Evolutionary conservation across 2,329 filamentous ascomycete genomes (phyloP), one percentile per base, ranked within the genome.

Genomic region (Geosmithia flava): DNA sequence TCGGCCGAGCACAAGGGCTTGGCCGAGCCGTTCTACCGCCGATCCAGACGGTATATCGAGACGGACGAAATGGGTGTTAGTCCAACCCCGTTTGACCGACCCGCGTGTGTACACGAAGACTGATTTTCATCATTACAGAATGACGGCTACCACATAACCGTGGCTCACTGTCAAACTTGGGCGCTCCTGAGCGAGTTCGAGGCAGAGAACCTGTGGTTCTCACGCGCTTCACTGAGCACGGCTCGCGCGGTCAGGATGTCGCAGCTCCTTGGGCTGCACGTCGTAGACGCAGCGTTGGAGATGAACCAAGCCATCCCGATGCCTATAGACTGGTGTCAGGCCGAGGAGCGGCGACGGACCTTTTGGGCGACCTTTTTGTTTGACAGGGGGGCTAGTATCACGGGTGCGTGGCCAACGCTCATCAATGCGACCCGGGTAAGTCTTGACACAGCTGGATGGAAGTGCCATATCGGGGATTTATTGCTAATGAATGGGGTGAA

Each of bases 381-480:
- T 30, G 89, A 95, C 61, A 77, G 85, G 44, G 89, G 90, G 63
- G 81, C 85, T 2, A 89, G 84, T 58, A 85, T 90, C 44, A 88
- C 86, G 15, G 93, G 87, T 3, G 87, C 87, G 2, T 95, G 89
- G 89, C 88, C 89, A 0, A 82, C 86, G 69, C 68, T 80, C 11
- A 79, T 95, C 42, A 83, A 94, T 53, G 77, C 86, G 52, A 68
- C 68, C 59, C 85, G 90, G 53, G 74, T 72, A 53, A 53, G 62
- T 40, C 6, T 13, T 2, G 7, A n/a, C 2, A 27, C 15, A 2
- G 33, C 33, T 39, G n/a, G n/a, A n/a, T n/a, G n/a, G n/a, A n/a
- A n/a, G n/a, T 37, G 20, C 5, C n/a, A 16, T 23, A 41, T 42
- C 8, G 27, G 23, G 42, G 20, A 15, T 7, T 20, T 27, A 30